Evolutionary conservation across 352 stramenopile genomes (phyloP).

Genomic region (Globisporangium emineosum): DNA sequence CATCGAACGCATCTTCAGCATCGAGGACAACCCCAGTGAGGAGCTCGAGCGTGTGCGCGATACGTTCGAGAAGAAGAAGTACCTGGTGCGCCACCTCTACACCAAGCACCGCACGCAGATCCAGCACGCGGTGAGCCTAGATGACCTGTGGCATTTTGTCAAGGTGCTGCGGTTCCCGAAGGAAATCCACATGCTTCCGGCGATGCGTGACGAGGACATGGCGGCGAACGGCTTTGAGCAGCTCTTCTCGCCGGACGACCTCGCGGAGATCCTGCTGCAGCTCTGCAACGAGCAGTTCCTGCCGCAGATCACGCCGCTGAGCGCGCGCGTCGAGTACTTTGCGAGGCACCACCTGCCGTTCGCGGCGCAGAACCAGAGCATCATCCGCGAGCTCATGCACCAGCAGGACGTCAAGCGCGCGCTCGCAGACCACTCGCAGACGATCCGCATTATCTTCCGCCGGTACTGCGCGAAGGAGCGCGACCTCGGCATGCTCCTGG

Average conservation of each 20-base stretch:
- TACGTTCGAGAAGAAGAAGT: conserved; percentile 51
- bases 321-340: conserved; percentile 63
- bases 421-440: conserved; percentile 52
- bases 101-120: conserved; percentile 33
- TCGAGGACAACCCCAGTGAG: conserved; percentile 46
- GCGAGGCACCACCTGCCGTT: conserved; percentile 45
- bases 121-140: conserved; percentile 49
- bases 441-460: conserved; percentile 68
- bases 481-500: conserved; percentile 17
- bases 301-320: conserved; percentile 45
- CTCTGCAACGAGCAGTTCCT: conserved; percentile 80
- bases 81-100: conserved; percentile 58
- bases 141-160: conserved; percentile 69
- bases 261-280: conserved; percentile 60
- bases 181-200: conserved; percentile 55
- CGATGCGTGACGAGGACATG: conserved; percentile 54
- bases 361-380: conserved; percentile 46
- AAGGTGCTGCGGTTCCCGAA: conserved; percentile 56
- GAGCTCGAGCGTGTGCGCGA: conserved; percentile 42
- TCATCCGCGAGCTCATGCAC: conserved; percentile 56
- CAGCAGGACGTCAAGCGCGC: conserved; percentile 48
- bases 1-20: conserved; percentile 53
- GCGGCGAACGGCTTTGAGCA: conserved; percentile 40
- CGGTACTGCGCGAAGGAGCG: conserved; percentile 69
- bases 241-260: conserved; percentile 55